A percentile compares a stretch with the other conserved stretches of the same genome.
Conservation (phyloP, 139 green algal species). For the Haematococcus lacustris region DNA sequence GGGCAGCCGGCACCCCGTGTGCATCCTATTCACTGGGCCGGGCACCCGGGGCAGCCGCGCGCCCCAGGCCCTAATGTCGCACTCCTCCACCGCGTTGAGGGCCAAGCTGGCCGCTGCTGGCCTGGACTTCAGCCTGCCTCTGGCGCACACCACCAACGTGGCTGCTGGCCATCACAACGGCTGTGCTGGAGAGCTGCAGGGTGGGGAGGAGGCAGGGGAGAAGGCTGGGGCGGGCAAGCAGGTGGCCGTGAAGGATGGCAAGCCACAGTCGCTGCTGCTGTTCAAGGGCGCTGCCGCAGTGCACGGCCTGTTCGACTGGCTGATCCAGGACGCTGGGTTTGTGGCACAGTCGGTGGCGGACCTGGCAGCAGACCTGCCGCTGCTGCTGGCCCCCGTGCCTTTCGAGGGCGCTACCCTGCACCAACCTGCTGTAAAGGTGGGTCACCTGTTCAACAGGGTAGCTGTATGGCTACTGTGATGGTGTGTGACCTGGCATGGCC, state of each 20-base stretch:
- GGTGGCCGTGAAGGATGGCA: conserved; percentile 29
- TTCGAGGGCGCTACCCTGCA: conserved; percentile 40
- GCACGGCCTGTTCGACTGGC: conserved; percentile 53
- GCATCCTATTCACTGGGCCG: conserved; percentile 39
- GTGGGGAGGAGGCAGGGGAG: too few species aligned
- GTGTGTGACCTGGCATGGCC: not conserved
- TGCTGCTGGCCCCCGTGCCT: conserved; percentile 43
- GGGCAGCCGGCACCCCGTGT: conserved; percentile 23
- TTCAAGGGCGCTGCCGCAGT: conserved; percentile 39
- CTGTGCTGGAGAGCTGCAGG: too few species aligned
- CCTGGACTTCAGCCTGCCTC: conserved; percentile 42
- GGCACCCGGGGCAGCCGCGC: conserved; percentile 29
- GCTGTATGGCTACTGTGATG: not conserved
- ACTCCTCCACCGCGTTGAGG: conserved; percentile 33
- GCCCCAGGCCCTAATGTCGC: conserved; percentile 42
- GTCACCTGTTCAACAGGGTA: not conserved
- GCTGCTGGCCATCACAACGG: too few species aligned
- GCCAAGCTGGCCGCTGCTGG: conserved; percentile 13
- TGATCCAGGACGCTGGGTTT: conserved; percentile 34
- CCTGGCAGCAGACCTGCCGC: conserved; percentile 40
- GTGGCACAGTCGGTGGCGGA: not conserved
- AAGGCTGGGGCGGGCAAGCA: too few species aligned
- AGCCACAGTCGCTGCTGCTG: conserved; percentile 40
- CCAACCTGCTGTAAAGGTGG: conserved; percentile 13
- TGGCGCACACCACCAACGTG: conserved; percentile 10